phyloP scores from a whole-genome alignment of 208 protist genomes.

The Naegleria gruberi region DNA sequence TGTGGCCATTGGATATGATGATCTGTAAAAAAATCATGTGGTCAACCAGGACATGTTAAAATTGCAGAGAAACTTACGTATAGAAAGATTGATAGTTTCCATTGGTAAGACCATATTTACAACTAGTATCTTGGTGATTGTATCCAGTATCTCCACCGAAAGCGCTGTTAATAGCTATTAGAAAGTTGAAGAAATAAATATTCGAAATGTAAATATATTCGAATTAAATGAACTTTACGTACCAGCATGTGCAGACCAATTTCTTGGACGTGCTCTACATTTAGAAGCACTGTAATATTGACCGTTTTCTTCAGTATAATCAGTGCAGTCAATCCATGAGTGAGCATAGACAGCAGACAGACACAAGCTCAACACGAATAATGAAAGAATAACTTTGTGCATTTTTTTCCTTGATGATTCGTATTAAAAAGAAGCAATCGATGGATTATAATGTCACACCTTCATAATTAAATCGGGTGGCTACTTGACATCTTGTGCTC shows the following conservation, averaged over 20 bases:
- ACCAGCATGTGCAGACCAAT: neutral
- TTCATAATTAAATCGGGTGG: too few relatives aligned
- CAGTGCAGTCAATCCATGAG: neutral
- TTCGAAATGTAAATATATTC: neutral
- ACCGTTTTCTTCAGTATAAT: neutral
- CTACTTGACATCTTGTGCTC: too few relatives aligned
- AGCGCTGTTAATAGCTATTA: neutral
- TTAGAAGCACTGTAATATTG: neutral
- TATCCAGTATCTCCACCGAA: constrained; percentile 1
- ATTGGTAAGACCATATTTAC: neutral
- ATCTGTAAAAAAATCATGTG: neutral
- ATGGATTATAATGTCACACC: too few relatives aligned
- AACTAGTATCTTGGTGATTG: neutral
- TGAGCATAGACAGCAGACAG: neutral
- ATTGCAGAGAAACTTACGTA: too few relatives aligned
- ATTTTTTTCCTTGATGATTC: too few relatives aligned
- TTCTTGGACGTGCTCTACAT: neutral
- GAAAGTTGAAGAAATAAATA: neutral
- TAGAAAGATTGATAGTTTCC: neutral
- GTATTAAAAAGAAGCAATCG: too few relatives aligned
- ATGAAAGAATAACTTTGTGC: too few relatives aligned
- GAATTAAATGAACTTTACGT: neutral
- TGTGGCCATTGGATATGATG: neutral
- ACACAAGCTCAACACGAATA: neutral
- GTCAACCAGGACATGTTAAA: neutral